These are phyloP conservation scores for Hanseniaspora nectarophila DNA, from an alignment of 805 yeast genomes.

Conservation along the genomic window DNA sequence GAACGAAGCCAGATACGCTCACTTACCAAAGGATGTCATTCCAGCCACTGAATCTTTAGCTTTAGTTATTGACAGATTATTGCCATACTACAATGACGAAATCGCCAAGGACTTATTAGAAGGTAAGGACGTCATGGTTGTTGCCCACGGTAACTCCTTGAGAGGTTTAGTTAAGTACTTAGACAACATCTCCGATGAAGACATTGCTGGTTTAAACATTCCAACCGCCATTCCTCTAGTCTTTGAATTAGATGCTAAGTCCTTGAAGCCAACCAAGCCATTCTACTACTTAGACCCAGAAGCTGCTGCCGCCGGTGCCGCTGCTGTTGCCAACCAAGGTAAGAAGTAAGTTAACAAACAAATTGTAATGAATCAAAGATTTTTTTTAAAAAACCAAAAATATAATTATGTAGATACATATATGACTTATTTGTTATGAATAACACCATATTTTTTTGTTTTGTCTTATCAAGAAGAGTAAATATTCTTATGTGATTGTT, in stretches of 20 bases:
- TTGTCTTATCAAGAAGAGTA: too few relatives aligned
- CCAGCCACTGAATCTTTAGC: slow-evolving; percentile 92
- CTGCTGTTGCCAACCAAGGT: slow-evolving; percentile 98
- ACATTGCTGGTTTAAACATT: slow-evolving; percentile 86
- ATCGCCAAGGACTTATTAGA: slow-evolving; percentile 71
- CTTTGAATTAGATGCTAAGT: slow-evolving; percentile 74
- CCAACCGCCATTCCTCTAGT: slow-evolving; percentile 98
- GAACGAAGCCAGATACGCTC: slow-evolving; percentile 73
- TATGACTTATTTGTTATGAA: background rate
- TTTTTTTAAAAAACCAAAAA: background rate
- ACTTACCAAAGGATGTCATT: slow-evolving; percentile 71
- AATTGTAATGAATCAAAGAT: background rate
- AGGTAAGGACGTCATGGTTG: slow-evolving; percentile 83
- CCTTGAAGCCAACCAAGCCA: slow-evolving; percentile 77
- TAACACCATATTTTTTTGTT: background rate
- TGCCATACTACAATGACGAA: slow-evolving; percentile 93
- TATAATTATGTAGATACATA: too few relatives aligned
- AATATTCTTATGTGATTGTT: too few relatives aligned
- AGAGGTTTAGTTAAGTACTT: slow-evolving; percentile 93
- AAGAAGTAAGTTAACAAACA: slow-evolving; percentile 37
- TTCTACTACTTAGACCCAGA: slow-evolving; percentile 97
- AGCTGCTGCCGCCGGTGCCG: slow-evolving; percentile 99
- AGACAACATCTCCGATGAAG: slow-evolving; percentile 83
- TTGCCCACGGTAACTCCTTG: slow-evolving; percentile 98
- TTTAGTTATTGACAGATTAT: slow-evolving; percentile 87